Percentiles rank a stretch among this genome's conserved stretches.
Conservation (phyloP, 2,329 filamentous ascomycete genomes). For the Aspergillus sp. region DNA sequence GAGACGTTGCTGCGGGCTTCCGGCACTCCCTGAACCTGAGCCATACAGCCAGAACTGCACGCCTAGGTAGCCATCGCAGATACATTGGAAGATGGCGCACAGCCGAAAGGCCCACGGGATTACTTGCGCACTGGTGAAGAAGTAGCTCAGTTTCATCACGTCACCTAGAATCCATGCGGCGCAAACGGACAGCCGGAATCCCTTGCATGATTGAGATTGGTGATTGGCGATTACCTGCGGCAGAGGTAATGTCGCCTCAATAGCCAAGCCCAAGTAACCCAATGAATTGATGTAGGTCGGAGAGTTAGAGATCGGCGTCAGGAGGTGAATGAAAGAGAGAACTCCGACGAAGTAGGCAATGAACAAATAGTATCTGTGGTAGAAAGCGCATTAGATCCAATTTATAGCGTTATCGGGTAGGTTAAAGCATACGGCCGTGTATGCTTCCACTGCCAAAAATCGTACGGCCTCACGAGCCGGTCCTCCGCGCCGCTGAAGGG, state of each 20-base stretch:
- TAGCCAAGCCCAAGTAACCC: conserved; percentile 46
- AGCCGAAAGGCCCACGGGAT: conserved; percentile 51
- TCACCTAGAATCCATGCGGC: conserved; percentile 51
- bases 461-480: conserved; percentile 51
- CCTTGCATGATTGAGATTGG: conserved; percentile 48
- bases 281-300: conserved; percentile 44
- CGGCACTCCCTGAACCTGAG: conserved; percentile 24
- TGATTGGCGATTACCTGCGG: conserved; percentile 51
- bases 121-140: conserved; percentile 44
- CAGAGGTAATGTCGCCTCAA: conserved; percentile 49
- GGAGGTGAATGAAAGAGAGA: conserved; percentile 54
- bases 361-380: conserved; percentile 56
- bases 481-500: conserved; percentile 37
- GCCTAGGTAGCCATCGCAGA: conserved; percentile 49
- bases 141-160: conserved; percentile 52
- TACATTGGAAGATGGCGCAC: conserved; percentile 50
- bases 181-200: conserved; percentile 50
- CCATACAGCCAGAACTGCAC: conserved; percentile 50
- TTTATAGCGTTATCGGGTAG: neutral
- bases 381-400: neutral
- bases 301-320: conserved; percentile 48
- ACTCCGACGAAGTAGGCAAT: conserved; percentile 52
- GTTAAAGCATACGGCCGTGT: conserved; percentile 49
- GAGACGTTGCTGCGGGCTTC: conserved; percentile 24
- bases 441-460: conserved; percentile 64